Percentiles rank a stretch among this genome's conserved stretches.
Conservation (phyloP, 2,329 filamentous ascomycete species). For the Bipolaris oryzae region DNA sequence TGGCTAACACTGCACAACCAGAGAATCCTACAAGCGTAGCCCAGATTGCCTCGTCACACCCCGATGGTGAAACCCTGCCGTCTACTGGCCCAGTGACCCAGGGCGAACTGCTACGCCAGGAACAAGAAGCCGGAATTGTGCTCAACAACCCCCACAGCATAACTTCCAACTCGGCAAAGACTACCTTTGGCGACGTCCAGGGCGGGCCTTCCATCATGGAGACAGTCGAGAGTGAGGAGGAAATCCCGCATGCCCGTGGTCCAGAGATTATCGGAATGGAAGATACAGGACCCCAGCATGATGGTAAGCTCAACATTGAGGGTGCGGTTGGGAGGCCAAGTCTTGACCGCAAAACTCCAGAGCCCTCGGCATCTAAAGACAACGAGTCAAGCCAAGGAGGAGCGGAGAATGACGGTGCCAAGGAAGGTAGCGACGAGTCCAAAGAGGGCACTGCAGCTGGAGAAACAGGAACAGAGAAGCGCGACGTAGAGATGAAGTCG, state of each 20-base stretch:
- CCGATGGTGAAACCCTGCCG: slow-evolving; percentile 46
- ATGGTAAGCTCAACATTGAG: slow-evolving; percentile 53
- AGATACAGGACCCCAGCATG: slow-evolving; percentile 81
- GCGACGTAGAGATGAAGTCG: slow-evolving; percentile 19
- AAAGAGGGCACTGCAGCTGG: not conserved
- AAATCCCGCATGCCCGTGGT: slow-evolving; percentile 77
- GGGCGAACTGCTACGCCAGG: slow-evolving; percentile 83
- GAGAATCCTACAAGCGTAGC: slow-evolving; percentile 21
- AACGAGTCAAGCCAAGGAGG: slow-evolving; percentile 30
- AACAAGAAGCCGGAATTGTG: slow-evolving; percentile 81
- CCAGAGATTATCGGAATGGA: slow-evolving; percentile 84
- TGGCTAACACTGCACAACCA: slow-evolving; percentile 18
- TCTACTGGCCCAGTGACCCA: slow-evolving; percentile 63
- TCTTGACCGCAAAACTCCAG: slow-evolving; percentile 39
- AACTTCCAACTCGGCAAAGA: slow-evolving; percentile 33
- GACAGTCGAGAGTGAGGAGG: slow-evolving; percentile 57
- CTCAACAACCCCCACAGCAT: slow-evolving; percentile 56
- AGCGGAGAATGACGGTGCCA: not conserved
- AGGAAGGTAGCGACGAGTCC: not conserved
- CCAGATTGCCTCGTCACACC: slow-evolving; percentile 43
- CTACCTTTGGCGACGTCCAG: slow-evolving; percentile 35
- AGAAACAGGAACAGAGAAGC: slow-evolving; percentile 1
- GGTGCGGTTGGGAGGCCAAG: slow-evolving; percentile 46
- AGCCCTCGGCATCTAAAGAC: slow-evolving; percentile 20
- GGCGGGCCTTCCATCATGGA: slow-evolving; percentile 41